Percentiles rank a stretch among this genome's conserved stretches.
Conservation (phyloP, 2,329 filamentous ascomycete genomes). For the Calonectria pseudoturangicola region DNA sequence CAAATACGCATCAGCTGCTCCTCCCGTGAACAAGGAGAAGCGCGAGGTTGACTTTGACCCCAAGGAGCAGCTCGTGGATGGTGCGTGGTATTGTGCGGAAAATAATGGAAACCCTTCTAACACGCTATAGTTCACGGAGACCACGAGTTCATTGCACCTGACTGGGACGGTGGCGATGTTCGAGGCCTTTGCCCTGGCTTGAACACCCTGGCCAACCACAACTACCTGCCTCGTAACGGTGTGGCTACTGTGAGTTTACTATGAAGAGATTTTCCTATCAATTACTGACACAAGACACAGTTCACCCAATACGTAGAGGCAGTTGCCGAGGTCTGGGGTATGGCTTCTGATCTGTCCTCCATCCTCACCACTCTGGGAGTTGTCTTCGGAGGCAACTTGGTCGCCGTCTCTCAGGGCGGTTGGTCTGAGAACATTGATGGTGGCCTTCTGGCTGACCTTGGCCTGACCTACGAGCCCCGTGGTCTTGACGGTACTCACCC, state of each 20-base stretch:
- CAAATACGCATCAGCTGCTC: constrained; percentile 9
- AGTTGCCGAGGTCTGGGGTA: constrained; percentile 15
- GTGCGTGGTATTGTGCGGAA: not conserved
- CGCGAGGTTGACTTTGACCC: constrained; percentile 16
- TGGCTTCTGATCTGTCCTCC: constrained; percentile 12
- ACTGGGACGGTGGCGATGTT: constrained; percentile 42
- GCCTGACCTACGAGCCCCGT: constrained; percentile 65
- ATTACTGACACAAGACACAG: not conserved
- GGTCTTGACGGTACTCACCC: constrained; percentile 73
- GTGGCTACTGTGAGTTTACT: constrained; percentile 45
- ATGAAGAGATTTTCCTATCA: not conserved
- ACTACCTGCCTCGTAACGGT: constrained; percentile 51
- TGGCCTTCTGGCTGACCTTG: constrained; percentile 60
- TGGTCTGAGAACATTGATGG: not conserved
- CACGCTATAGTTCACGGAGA: not conserved
- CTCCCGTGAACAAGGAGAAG: constrained; percentile 4
- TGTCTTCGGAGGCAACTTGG: constrained; percentile 11
- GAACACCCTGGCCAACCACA: constrained; percentile 48
- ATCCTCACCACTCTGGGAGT: constrained; percentile 9
- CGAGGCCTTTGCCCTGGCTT: constrained; percentile 48
- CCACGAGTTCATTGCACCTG: constrained; percentile 19
- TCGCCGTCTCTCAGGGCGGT: constrained; percentile 16
- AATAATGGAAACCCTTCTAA: not conserved
- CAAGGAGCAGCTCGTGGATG: constrained; percentile 21
- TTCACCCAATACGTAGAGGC: constrained; percentile 13